Evolutionary conservation across 345 rosid species (phyloP), one percentile per base, ranked within the genome.

Genomic region (Gossypium stocksii): DNA sequence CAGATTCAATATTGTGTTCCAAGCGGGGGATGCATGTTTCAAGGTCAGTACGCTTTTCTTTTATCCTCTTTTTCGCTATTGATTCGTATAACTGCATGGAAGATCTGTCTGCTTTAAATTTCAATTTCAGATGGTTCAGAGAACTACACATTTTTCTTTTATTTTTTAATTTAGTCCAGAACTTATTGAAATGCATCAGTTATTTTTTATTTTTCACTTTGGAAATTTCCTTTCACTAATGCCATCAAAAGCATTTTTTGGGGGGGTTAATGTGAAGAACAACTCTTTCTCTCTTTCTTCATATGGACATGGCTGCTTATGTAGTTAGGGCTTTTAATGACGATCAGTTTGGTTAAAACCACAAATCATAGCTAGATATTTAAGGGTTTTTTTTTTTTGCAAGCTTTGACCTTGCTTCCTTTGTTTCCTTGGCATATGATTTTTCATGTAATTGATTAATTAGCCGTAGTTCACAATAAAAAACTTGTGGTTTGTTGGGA

Each of bases 311-410:
- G 4, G 38, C 2, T 46, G 41, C 12, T 38, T 8, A 8, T 46
- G 4, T 66, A 2, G 38, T 23, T 44, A 46, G 48, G 60, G 76
- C 75, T 79, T 59, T 17, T 62, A 15, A 54, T 4, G 67, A 63
- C 62, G 51, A 58, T 52, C 60, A 70, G 5, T 62, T 54, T 70
- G 20, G 53, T 61, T 65, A 43, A 54, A 23, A 53, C 75, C 56
- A 77, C 60, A 43, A 0, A 41, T 12, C 17, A 62, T 73, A 52
- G 77, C 75, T 67, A 73, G 75, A 72, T 75, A 80, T 80, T 75
- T 80, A 77, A 80, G 77, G 80, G 38, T 0, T 25, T 7, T 15
- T 23, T 23, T 19, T 1, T 2, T 22, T 11, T 20, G 4, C 45
- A 8, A n/a, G 6, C 43, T 20, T 0, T 13, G 38, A 7, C 34